Evolutionary conservation across 768 basidiomycete species (phyloP).

Genomic region (Mycena rosella): DNA sequence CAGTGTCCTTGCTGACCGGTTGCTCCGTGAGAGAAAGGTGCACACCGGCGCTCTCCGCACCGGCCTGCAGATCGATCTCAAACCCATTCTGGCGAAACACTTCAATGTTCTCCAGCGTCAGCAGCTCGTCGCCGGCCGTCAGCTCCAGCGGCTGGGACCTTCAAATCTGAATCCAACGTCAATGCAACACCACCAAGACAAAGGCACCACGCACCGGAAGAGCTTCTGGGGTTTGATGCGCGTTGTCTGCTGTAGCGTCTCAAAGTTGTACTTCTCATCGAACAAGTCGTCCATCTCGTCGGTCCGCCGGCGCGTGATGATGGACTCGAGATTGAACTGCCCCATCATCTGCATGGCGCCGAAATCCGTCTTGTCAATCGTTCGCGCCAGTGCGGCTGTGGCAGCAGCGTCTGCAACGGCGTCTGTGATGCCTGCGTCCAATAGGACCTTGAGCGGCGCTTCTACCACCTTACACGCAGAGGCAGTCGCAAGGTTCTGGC

Average conservation of each 20-base stretch:
- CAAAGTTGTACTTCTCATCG: slow-evolving; percentile 99
- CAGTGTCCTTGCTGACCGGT: slow-evolving; percentile 92
- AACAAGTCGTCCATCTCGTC: slow-evolving; percentile 86
- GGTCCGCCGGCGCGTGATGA: slow-evolving; percentile 79
- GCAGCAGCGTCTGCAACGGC: slow-evolving; percentile 63
- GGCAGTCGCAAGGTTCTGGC: background rate
- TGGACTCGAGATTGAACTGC: slow-evolving; percentile 97
- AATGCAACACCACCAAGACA: slow-evolving; percentile 1
- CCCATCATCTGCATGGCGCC: slow-evolving; percentile 86
- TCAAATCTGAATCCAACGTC: slow-evolving; percentile 24
- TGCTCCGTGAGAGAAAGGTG: slow-evolving; percentile 81
- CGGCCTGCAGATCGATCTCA: slow-evolving; percentile 67
- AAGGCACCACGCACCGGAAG: slow-evolving; percentile 68
- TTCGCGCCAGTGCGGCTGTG: slow-evolving; percentile 80
- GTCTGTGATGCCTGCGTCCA: slow-evolving; percentile 52
- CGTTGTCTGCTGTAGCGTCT: slow-evolving; percentile 92
- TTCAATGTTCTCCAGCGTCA: slow-evolving; percentile 88
- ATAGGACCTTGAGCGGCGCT: slow-evolving; percentile 37
- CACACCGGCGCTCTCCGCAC: no score
- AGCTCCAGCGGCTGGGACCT: slow-evolving; percentile 86
- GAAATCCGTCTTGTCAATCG: slow-evolving; percentile 92
- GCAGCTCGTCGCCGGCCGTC: slow-evolving; percentile 89
- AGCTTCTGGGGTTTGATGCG: slow-evolving; percentile 88
- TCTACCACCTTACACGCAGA: background rate
- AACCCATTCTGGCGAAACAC: slow-evolving; percentile 90